Conservation (phyloP, 805 yeast species). For the Scheffersomyces stipitis region DNA sequence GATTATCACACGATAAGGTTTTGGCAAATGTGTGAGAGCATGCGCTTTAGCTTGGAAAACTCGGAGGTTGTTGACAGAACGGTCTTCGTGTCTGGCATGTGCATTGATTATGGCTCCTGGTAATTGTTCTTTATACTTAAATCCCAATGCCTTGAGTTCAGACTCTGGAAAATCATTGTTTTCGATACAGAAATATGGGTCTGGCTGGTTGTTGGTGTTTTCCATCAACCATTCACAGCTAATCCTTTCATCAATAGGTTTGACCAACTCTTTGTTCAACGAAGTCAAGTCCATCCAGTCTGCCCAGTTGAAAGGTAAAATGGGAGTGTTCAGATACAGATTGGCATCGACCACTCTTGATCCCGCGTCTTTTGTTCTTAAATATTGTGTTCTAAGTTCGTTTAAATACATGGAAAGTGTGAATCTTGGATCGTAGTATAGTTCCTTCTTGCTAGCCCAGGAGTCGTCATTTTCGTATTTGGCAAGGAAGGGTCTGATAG, state of each 20-base stretch:
- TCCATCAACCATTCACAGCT: slow-evolving; percentile 18
- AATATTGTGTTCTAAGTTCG: slow-evolving; percentile 5
- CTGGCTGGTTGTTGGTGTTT: slow-evolving; percentile 10
- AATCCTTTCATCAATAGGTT: slow-evolving; percentile 17
- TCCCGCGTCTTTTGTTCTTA: slow-evolving; percentile 1
- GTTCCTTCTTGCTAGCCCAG: slow-evolving; percentile 17
- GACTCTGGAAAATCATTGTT: slow-evolving; percentile 17
- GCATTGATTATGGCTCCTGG: slow-evolving; percentile 26
- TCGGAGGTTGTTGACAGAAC: slow-evolving; percentile 20
- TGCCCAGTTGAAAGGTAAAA: slow-evolving; percentile 30
- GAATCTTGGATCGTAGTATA: slow-evolving; percentile 21
- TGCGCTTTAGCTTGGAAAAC: slow-evolving; percentile 18
- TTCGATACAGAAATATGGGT: slow-evolving; percentile 15
- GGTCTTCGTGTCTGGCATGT: slow-evolving; percentile 23
- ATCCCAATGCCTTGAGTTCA: slow-evolving; percentile 20
- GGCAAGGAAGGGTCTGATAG: slow-evolving; percentile 13
- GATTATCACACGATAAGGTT: slow-evolving; percentile 24
- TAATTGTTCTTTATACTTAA: slow-evolving; percentile 20
- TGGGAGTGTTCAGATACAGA: slow-evolving; percentile 3
- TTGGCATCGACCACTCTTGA: slow-evolving; percentile 1
- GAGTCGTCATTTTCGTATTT: slow-evolving; percentile 12
- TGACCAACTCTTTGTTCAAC: slow-evolving; percentile 17
- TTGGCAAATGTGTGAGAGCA: slow-evolving; percentile 14
- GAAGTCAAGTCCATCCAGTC: slow-evolving; percentile 27
- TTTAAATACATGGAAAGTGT: slow-evolving; percentile 19